These are phyloP conservation scores for Trichophyton rubrum DNA, from an alignment of 2,329 filamentous ascomycete genomes.

Conservation along the genomic window DNA sequence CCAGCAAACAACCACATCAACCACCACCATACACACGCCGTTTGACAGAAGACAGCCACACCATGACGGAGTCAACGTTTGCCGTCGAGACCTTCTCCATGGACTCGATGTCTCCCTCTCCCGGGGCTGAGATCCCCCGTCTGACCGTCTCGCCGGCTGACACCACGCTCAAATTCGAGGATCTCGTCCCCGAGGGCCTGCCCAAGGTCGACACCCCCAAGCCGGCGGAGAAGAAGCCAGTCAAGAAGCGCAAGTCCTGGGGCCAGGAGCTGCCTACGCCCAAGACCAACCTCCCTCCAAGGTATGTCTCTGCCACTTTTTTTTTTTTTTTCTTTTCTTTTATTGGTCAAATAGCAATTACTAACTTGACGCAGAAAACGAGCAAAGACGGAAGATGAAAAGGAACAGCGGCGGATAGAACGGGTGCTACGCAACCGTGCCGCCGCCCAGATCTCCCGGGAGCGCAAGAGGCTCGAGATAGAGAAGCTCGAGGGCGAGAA, in stretches of 20 bases:
- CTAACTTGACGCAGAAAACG: conserved; percentile 54
- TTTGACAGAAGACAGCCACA: not conserved
- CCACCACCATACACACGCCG: not conserved
- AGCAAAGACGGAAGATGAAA: conserved; percentile 97
- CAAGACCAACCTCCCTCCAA: conserved; percentile 88
- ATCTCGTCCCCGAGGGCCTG: conserved; percentile 14
- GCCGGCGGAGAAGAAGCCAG: conserved; percentile 53
- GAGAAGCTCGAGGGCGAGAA: conserved; percentile 64
- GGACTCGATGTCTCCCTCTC: conserved; percentile 22
- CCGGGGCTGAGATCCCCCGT: conserved; percentile 23
- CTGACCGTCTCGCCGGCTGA: conserved; percentile 32
- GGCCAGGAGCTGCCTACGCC: conserved; percentile 92
- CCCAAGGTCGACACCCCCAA: conserved; percentile 17
- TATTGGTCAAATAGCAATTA: not conserved
- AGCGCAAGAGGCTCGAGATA: conserved; percentile 80
- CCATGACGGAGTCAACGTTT: conserved; percentile 3
- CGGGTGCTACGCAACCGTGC: conserved; percentile 92
- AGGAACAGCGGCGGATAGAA: conserved; percentile 94
- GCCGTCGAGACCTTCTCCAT: conserved; percentile 25
- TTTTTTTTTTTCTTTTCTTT: too few species aligned
- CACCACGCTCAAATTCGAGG: conserved; percentile 23
- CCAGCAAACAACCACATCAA: not conserved
- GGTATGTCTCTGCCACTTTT: conserved; percentile 40
- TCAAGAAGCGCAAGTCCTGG: conserved; percentile 97
- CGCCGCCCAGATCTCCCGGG: conserved; percentile 89